phyloP scores from a whole-genome alignment of 805 yeast species.

The Scheffersomyces ergatensis region DNA sequence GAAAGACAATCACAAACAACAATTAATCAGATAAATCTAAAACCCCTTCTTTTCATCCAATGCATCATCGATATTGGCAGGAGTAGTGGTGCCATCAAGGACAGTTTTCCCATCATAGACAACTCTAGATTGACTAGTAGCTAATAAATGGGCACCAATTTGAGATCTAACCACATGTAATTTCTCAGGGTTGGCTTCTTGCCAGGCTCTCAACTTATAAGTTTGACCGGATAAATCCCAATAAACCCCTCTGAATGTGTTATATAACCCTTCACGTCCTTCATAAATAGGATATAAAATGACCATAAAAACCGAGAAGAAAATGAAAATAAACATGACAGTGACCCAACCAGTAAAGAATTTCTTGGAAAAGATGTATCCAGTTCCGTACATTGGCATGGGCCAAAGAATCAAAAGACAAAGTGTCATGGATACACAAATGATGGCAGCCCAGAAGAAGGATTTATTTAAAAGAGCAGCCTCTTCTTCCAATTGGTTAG shows the following conservation, averaged over 20 bases:
- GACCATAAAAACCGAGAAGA: constrained; percentile 62
- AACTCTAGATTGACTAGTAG: constrained; percentile 8
- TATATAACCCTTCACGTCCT: constrained; percentile 65
- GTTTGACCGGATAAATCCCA: constrained; percentile 84
- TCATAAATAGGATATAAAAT: constrained; percentile 70
- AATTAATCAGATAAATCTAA: not conserved
- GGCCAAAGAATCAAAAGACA: constrained; percentile 80
- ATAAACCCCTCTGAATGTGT: constrained; percentile 71
- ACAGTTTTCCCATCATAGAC: constrained; percentile 25
- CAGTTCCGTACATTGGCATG: constrained; percentile 88
- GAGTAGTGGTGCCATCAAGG: constrained; percentile 17
- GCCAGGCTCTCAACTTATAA: constrained; percentile 74
- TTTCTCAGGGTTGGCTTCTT: constrained; percentile 66
- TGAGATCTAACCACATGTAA: constrained; percentile 73
- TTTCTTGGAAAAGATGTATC: constrained; percentile 67
- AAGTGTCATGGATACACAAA: constrained; percentile 61
- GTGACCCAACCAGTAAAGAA: constrained; percentile 90
- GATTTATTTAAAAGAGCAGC: constrained; percentile 50
- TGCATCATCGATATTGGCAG: constrained; percentile 16
- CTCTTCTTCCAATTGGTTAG: constrained; percentile 42
- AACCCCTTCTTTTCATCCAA: constrained; percentile 18
- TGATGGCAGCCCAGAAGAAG: constrained; percentile 56
- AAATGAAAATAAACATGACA: constrained; percentile 80
- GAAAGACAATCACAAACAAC: not conserved
- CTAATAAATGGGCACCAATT: constrained; percentile 37